A percentile compares a stretch with the other conserved stretches of the same genome.
Evolutionary conservation across 768 basidiomycete species (phyloP).

Genomic region (Tulasnella sp.): DNA sequence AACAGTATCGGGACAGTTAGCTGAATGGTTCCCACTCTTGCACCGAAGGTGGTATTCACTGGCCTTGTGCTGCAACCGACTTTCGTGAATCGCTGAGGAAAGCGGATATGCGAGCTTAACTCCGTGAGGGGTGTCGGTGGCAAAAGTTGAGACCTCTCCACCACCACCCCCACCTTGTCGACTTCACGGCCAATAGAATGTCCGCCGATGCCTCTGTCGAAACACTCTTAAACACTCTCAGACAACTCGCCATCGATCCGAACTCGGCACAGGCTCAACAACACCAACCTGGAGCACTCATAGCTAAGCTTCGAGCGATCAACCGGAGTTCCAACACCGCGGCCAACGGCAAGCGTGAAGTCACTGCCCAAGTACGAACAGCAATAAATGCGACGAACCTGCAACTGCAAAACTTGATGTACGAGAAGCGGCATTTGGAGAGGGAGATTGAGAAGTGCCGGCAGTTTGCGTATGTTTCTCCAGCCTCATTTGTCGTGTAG

Average conservation of each 20-base stretch:
- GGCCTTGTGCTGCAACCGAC: background rate
- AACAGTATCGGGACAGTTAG: background rate
- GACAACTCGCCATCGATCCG: constrained; percentile 15
- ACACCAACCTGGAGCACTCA: constrained; percentile 65
- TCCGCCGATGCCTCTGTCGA: constrained; percentile 18
- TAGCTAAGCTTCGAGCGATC: constrained; percentile 76
- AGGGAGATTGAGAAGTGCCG: constrained; percentile 91
- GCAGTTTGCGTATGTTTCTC: constrained; percentile 70
- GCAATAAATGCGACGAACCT: constrained; percentile 92
- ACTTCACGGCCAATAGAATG: background rate
- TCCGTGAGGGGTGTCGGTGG: background rate
- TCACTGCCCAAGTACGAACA: constrained; percentile 71
- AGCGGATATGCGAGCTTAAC: background rate
- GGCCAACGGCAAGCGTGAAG: constrained; percentile 67
- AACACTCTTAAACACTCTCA: constrained; percentile 23
- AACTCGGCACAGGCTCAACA: background rate
- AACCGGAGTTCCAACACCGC: constrained; percentile 74
- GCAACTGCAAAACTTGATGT: constrained; percentile 81
- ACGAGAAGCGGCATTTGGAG: constrained; percentile 88
- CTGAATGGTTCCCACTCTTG: background rate
- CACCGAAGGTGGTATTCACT: background rate
- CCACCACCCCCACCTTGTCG: background rate
- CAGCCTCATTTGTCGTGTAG: background rate
- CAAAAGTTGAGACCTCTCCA: constrained; percentile 4
- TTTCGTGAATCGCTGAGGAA: background rate